Conservation (phyloP, 257 asterid genomes). For the Anisodus tanguticus region DNA sequence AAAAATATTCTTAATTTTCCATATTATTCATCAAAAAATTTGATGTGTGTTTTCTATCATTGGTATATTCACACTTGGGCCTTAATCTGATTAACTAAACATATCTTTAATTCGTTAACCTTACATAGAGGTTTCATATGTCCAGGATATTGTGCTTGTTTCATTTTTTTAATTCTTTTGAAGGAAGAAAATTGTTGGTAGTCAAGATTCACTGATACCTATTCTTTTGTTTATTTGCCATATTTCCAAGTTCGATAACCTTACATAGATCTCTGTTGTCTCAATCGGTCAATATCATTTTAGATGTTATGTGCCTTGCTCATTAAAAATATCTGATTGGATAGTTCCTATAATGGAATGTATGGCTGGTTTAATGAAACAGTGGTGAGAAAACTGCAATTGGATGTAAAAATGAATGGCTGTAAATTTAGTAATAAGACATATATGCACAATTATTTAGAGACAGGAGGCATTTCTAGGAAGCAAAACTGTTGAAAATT, state of each 20-base stretch:
- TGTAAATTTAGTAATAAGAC: not conserved
- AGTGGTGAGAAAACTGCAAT: not conserved
- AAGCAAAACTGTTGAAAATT: not conserved
- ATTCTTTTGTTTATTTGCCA: not conserved
- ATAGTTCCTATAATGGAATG: conserved; percentile 3
- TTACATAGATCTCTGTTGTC: not conserved
- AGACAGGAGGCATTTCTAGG: not conserved
- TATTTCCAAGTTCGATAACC: not conserved
- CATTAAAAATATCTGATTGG: not conserved
- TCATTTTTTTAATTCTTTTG: not conserved
- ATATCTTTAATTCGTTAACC: too few species aligned
- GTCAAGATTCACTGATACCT: not conserved
- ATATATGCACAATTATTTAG: not conserved
- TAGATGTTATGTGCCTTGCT: not conserved
- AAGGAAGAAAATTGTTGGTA: not conserved
- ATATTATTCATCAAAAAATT: not conserved
- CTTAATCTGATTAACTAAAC: not conserved
- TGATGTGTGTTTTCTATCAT: not conserved
- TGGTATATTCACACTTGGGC: not conserved
- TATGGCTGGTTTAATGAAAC: conserved; percentile 11
- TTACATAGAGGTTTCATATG: not conserved
- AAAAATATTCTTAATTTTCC: not conserved
- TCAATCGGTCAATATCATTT: not conserved
- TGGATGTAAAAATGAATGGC: not conserved
- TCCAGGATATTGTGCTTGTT: not conserved